phyloP scores from a whole-genome alignment of 2,329 filamentous ascomycete species.

The Aspergillus pseudotamarii region DNA sequence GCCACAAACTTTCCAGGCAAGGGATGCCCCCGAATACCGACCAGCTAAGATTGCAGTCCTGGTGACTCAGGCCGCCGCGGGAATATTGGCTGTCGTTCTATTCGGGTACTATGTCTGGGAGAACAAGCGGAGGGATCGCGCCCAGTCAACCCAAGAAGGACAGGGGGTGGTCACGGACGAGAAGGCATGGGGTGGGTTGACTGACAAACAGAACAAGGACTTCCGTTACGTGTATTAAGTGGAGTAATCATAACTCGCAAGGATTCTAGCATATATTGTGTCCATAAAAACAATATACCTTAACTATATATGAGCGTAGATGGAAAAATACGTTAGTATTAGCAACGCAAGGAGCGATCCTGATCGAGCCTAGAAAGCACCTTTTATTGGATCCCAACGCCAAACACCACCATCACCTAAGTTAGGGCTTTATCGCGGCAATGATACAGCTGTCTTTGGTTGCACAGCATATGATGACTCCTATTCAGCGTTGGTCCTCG shows the following conservation, averaged over 20 bases:
- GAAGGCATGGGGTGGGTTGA: slow-evolving; percentile 35
- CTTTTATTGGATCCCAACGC: too few species aligned
- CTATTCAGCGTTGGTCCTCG: too few species aligned
- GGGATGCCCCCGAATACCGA: slow-evolving; percentile 47
- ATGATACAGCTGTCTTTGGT: too few species aligned
- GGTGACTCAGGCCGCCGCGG: slow-evolving; percentile 37
- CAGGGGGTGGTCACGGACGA: slow-evolving; percentile 23
- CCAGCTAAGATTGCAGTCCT: slow-evolving; percentile 47
- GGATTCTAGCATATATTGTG: background rate
- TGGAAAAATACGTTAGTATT: background rate
- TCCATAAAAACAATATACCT: background rate
- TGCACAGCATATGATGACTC: too few species aligned
- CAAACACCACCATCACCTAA: too few species aligned
- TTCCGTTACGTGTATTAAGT: slow-evolving; percentile 39
- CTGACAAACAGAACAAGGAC: slow-evolving; percentile 36
- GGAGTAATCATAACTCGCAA: background rate
- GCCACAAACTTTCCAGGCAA: slow-evolving; percentile 27
- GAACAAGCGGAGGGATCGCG: slow-evolving; percentile 32
- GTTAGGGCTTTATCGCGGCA: too few species aligned
- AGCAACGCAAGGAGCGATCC: background rate
- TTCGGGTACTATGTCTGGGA: slow-evolving; percentile 34
- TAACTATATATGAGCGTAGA: background rate
- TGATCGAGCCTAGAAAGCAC: background rate
- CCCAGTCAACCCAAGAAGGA: slow-evolving; percentile 15
- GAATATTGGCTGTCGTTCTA: slow-evolving; percentile 32